Percentiles rank a stretch among this genome's conserved stretches.
phyloP scores from a whole-genome alignment of 2,329 filamentous ascomycete species.

The Colletotrichum siamense region DNA sequence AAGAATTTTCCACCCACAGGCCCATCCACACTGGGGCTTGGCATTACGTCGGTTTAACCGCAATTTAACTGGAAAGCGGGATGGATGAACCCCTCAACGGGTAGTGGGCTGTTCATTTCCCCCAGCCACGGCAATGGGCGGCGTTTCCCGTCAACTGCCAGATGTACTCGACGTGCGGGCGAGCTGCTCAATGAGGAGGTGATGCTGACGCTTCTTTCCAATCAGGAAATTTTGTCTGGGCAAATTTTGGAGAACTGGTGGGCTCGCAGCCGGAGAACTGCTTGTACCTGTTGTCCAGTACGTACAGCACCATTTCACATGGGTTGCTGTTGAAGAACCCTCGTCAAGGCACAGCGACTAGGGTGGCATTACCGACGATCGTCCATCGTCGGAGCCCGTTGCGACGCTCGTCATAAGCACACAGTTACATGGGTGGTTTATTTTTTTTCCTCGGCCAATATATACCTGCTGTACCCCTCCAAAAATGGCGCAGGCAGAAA shows the following conservation, averaged over 20 bases:
- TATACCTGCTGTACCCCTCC: not conserved
- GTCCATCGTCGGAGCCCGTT: not conserved
- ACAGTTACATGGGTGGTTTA: not conserved
- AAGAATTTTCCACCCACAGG: not conserved
- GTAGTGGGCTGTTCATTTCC: not conserved
- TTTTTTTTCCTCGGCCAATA: not conserved
- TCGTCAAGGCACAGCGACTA: not conserved
- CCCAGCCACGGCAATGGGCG: not conserved
- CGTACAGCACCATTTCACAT: not conserved
- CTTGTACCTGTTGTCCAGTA: not conserved
- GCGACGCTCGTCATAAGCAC: not conserved
- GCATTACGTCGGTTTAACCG: not conserved
- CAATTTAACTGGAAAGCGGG: not conserved
- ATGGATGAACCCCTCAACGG: not conserved
- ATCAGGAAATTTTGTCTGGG: not conserved
- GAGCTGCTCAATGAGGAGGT: not conserved
- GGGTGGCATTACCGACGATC: not conserved
- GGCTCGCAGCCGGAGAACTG: not conserved
- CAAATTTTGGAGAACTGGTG: not conserved
- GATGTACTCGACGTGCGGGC: not conserved
- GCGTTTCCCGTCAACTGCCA: not conserved
- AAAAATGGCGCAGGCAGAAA: constrained; percentile 5
- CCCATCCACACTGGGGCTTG: not conserved
- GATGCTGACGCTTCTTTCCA: not conserved
- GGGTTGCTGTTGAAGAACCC: not conserved